Evolutionary conservation across 306 rosid species (phyloP).

Genomic region (Neltuma alba): DNA sequence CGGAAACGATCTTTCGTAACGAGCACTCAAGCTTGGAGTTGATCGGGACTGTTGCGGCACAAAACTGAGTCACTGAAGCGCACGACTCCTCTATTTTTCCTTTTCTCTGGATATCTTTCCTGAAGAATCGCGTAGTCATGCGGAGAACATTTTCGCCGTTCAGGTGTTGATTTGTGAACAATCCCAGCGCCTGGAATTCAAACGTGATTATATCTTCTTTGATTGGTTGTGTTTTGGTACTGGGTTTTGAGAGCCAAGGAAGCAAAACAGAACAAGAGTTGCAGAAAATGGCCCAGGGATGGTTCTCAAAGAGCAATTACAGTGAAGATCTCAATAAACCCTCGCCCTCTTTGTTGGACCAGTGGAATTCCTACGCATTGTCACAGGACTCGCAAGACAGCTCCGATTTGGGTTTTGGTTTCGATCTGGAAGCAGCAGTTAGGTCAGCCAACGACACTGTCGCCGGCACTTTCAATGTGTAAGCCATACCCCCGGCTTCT

Average conservation of each 20-base stretch:
- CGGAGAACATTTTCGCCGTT: not conserved
- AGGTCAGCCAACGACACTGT: constrained; percentile 95
- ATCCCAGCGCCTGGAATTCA: not conserved
- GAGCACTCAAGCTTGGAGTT: not conserved
- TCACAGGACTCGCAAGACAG: constrained; percentile 54
- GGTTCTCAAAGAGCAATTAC: constrained; percentile 65
- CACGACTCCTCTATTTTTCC: not conserved
- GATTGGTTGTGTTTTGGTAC: not conserved
- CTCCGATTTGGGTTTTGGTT: constrained; percentile 54
- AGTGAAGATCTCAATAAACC: constrained; percentile 50
- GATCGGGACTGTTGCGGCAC: not conserved
- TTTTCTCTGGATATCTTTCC: not conserved
- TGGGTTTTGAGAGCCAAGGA: constrained; percentile 23
- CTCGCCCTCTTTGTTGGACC: constrained; percentile 71
- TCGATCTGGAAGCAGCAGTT: constrained; percentile 95
- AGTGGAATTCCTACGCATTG: constrained; percentile 92
- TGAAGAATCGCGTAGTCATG: not conserved
- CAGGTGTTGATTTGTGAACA: not conserved
- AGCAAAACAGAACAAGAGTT: constrained; percentile 33
- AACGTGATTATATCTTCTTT: not conserved
- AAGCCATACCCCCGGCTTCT: constrained; percentile 38
- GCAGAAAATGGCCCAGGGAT: constrained; percentile 82
- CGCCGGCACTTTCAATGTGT: constrained; percentile 91
- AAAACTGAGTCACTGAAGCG: not conserved
- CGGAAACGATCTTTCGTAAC: not conserved